Evolutionary conservation across 805 yeast genomes (phyloP).

Genomic region (Scheffersomyces coipomensis): DNA sequence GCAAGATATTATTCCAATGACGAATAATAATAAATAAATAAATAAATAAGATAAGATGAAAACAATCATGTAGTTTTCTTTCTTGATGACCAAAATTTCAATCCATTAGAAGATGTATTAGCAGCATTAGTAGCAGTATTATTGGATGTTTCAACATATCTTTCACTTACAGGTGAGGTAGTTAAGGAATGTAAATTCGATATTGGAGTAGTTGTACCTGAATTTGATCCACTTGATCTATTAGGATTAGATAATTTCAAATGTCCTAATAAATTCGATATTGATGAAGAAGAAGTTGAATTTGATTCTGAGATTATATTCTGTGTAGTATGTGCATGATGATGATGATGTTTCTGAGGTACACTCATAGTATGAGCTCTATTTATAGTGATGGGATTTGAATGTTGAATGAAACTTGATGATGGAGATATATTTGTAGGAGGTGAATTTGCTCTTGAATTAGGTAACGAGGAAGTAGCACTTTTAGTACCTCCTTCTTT

Average conservation of each 20-base stretch:
- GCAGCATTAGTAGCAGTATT: too few species aligned
- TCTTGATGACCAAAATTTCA: too few species aligned
- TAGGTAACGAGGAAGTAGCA: neutral
- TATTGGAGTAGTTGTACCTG: neutral
- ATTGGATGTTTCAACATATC: too few species aligned
- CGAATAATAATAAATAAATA: too few species aligned
- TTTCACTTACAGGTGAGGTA: neutral
- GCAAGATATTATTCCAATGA: too few species aligned
- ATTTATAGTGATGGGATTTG: neutral
- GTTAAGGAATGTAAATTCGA: neutral
- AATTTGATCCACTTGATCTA: neutral
- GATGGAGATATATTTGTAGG: neutral
- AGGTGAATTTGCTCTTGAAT: neutral
- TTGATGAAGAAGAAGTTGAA: neutral
- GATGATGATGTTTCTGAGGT: neutral
- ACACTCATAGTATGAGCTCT: neutral
- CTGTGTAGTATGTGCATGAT: neutral
- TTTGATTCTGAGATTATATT: neutral
- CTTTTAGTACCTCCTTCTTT: too few species aligned
- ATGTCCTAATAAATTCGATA: slow-evolving; percentile 6
- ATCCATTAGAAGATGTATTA: too few species aligned
- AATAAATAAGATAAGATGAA: too few species aligned
- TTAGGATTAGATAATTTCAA: neutral
- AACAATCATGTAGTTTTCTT: too few species aligned
- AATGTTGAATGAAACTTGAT: neutral